Evolutionary conservation across 2,329 filamentous ascomycete genomes (phyloP).

Genomic region (Nothomitra cinnamomea): DNA sequence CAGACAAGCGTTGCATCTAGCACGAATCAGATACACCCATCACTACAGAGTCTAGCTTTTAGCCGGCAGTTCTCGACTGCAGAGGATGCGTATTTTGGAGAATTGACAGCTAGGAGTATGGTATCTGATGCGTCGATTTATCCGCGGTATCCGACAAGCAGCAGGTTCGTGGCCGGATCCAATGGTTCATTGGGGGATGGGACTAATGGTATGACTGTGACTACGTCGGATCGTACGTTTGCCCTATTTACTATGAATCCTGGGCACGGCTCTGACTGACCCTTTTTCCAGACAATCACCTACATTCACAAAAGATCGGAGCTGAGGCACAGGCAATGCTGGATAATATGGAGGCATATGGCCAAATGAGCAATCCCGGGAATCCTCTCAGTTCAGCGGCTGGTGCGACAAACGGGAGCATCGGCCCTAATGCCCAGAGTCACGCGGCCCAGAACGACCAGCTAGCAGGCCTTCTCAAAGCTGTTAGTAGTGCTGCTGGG

Average conservation of each 20-base stretch:
- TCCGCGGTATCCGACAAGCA: neutral
- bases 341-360: conserved; percentile 1
- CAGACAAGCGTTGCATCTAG: neutral
- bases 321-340: neutral
- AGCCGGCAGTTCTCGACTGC: neutral
- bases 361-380: neutral
- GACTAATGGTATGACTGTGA: neutral
- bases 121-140: neutral
- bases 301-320: neutral
- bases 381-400: neutral
- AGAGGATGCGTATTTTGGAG: neutral
- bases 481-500: conserved; percentile 4
- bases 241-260: neutral
- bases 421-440: neutral
- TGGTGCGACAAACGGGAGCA: neutral
- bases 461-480: conserved; percentile 6
- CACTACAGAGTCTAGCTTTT: neutral
- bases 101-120: neutral
- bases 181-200: neutral
- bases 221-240: neutral
- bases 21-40: neutral
- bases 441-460: conserved; percentile 2
- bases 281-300: neutral
- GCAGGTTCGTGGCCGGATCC: neutral
- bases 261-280: neutral